A percentile compares a stretch with the other conserved stretches of the same genome.
Evolutionary conservation across 2,329 filamentous ascomycete species (phyloP).

Genomic region (Aspergillus piperis): DNA sequence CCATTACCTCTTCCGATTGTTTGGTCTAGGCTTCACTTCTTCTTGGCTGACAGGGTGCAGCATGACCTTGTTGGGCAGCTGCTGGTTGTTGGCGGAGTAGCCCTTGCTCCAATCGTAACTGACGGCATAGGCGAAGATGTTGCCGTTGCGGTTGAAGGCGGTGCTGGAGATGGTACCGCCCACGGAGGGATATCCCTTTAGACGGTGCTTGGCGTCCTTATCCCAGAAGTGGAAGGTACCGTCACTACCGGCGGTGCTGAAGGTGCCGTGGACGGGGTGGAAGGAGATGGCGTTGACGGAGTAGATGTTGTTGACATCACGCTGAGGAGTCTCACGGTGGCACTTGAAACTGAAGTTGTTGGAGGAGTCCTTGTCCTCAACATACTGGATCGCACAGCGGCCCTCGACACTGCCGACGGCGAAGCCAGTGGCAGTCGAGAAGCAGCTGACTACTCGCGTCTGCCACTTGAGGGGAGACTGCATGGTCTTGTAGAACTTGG

Average conservation of each 20-base stretch:
- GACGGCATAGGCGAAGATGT: constrained; percentile 83
- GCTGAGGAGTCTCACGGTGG: constrained; percentile 75
- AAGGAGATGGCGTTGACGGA: constrained; percentile 97
- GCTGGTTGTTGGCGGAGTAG: constrained; percentile 77
- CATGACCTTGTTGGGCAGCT: constrained; percentile 75
- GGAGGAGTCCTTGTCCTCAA: constrained; percentile 88
- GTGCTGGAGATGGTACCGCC: constrained; percentile 87
- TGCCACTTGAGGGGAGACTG: constrained; percentile 98
- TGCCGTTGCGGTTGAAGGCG: constrained; percentile 84
- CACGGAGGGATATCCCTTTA: constrained; percentile 84
- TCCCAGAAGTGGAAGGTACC: constrained; percentile 83
- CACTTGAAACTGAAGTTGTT: constrained; percentile 99
- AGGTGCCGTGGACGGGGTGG: constrained; percentile 96
- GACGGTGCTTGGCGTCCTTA: constrained; percentile 82
- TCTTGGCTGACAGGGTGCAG: constrained; percentile 73
- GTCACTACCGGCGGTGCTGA: constrained; percentile 92
- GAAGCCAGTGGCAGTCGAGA: constrained; percentile 86
- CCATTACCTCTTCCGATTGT: constrained; percentile 45
- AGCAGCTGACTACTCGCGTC: constrained; percentile 92
- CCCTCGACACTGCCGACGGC: constrained; percentile 96
- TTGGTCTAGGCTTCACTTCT: constrained; percentile 61
- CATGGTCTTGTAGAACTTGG: constrained; percentile 91
- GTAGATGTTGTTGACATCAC: constrained; percentile 82
- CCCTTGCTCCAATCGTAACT: constrained; percentile 99
- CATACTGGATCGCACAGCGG: constrained; percentile 95